These are phyloP conservation scores for Cenchrus fungigraminus DNA, from an alignment of 176 grass and related monocot species.

Conservation along the genomic window DNA sequence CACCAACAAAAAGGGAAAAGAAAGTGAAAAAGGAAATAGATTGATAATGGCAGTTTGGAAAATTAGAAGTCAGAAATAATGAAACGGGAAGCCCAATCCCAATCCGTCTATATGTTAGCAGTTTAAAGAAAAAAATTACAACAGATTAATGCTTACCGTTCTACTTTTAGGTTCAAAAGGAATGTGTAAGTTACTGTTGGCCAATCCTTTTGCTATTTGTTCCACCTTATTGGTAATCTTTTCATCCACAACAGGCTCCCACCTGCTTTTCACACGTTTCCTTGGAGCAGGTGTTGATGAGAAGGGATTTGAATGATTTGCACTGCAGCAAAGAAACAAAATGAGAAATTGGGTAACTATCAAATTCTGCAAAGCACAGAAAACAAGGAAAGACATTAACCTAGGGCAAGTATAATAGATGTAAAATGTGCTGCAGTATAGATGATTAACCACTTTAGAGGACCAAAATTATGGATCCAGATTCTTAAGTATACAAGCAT, in stretches of 20 bases:
- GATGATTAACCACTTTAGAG: not conserved
- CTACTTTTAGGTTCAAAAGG: conserved; percentile 56
- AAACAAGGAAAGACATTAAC: conserved; percentile 23
- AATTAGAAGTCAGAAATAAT: conserved; percentile 4
- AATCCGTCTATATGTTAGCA: conserved; percentile 3
- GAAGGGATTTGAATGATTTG: conserved; percentile 55
- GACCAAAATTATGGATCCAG: not conserved
- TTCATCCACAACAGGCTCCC: conserved; percentile 79
- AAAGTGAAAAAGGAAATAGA: not conserved
- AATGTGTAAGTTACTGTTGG: conserved; percentile 39
- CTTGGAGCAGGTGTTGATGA: conserved; percentile 47
- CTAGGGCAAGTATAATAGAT: not conserved
- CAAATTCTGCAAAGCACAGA: conserved; percentile 24
- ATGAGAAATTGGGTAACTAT: not conserved
- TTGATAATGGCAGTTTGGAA: conserved; percentile 5
- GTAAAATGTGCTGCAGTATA: not conserved
- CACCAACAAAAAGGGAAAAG: not conserved
- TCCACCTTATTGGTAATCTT: conserved; percentile 60
- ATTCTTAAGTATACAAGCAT: not conserved
- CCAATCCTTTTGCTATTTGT: conserved; percentile 44
- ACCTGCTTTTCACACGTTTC: conserved; percentile 84
- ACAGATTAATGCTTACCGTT: conserved; percentile 49
- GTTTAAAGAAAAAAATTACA: not conserved
- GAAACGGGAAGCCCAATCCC: not conserved
- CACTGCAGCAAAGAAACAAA: conserved; percentile 47